A percentile compares a stretch with the other conserved stretches of the same genome.
Evolutionary conservation across 1,284 basidiomycete genomes (phyloP).

Genomic region (Ganoderma sp.): DNA sequence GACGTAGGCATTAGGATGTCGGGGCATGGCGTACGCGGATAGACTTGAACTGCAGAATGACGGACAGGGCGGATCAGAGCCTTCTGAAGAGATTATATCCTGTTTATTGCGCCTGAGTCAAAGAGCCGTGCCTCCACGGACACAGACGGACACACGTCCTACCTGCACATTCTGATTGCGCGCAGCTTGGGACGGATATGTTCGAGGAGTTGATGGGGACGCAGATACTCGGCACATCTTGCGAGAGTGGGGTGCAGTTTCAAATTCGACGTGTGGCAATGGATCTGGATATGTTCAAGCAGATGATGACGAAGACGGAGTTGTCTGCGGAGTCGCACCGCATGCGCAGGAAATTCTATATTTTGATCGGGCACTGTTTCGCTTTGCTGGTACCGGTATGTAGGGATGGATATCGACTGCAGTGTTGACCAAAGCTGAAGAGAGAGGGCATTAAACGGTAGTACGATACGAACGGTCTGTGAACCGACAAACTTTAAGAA

Average conservation of each 20-base stretch:
- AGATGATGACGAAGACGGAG: no score
- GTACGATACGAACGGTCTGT: no score
- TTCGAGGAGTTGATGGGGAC: background rate
- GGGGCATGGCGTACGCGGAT: background rate
- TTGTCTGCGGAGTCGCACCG: no score
- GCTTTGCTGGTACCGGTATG: no score
- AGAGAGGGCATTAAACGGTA: no score
- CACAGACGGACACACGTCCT: background rate
- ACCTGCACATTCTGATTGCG: background rate
- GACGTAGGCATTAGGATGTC: conserved; percentile 6
- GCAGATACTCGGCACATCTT: background rate
- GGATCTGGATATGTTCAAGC: background rate
- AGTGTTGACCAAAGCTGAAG: no score
- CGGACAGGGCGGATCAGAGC: background rate
- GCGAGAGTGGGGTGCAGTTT: background rate
- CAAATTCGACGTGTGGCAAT: background rate
- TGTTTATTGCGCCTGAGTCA: background rate
- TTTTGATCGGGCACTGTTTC: no score
- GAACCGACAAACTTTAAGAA: no score
- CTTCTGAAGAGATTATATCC: background rate
- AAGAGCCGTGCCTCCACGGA: background rate
- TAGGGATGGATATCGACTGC: no score
- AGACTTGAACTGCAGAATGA: background rate
- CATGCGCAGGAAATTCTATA: no score
- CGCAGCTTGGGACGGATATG: background rate